Percentiles rank a stretch among this genome's conserved stretches.
These are phyloP conservation scores for Leishmania arabica DNA, from an alignment of 208 protist species.

Conservation along the genomic window DNA sequence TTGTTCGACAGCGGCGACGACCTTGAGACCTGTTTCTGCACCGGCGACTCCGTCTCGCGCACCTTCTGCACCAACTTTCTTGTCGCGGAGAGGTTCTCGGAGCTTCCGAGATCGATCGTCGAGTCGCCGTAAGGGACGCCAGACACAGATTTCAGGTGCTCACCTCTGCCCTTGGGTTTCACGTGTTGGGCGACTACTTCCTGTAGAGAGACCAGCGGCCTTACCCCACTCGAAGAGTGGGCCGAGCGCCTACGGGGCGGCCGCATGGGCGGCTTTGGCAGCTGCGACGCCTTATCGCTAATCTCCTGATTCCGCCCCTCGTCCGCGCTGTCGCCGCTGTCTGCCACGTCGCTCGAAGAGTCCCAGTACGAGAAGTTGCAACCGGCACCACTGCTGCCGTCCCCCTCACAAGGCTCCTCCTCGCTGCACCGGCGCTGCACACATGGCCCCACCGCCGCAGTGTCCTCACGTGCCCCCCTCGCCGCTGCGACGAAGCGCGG, in stretches of 20 bases:
- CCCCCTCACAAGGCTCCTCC: constrained; percentile 6
- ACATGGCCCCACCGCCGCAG: not conserved
- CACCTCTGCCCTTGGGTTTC: not conserved
- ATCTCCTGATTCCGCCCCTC: not conserved
- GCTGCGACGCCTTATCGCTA: not conserved
- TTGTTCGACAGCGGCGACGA: not conserved
- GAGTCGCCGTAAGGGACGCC: not conserved
- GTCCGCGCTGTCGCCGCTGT: constrained; percentile 1
- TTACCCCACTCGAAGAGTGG: not conserved
- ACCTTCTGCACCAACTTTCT: not conserved
- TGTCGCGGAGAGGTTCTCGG: not conserved
- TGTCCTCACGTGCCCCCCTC: not conserved
- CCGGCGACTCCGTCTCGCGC: not conserved
- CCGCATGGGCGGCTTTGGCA: not conserved
- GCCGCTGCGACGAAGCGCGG: too few species aligned
- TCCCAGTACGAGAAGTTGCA: constrained; percentile 30
- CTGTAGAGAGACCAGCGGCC: constrained; percentile 4
- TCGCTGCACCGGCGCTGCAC: not conserved
- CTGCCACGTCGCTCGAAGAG: constrained; percentile 1
- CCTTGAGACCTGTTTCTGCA: not conserved
- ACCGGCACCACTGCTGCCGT: not conserved
- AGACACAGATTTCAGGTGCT: constrained; percentile 3
- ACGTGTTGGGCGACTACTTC: not conserved
- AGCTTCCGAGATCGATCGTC: not conserved
- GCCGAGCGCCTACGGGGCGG: not conserved